A percentile compares a stretch with the other conserved stretches of the same genome.
Evolutionary conservation across 495 filamentous ascomycete genomes (phyloP).

Genomic region (Xylaria bambusicola): DNA sequence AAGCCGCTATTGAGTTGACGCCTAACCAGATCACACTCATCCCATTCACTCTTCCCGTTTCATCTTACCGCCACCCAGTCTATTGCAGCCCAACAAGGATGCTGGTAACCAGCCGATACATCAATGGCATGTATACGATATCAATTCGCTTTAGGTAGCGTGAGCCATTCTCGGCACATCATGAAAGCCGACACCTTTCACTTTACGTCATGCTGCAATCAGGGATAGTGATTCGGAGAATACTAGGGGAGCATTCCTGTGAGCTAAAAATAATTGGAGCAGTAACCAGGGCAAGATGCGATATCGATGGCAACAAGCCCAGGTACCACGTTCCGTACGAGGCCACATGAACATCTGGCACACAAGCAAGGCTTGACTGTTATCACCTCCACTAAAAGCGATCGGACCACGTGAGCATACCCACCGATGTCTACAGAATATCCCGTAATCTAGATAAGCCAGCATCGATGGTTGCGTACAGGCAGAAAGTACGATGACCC

Average conservation of each 20-base stretch:
- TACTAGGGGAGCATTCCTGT: neutral
- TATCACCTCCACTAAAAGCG: neutral
- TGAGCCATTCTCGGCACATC: neutral
- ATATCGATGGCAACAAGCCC: conserved; percentile 11
- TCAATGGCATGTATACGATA: neutral
- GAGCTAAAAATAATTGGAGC: neutral
- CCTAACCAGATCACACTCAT: conserved; percentile 7
- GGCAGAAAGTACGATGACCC: neutral
- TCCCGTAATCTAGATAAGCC: neutral
- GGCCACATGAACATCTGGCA: conserved; percentile 12
- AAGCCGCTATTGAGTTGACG: conserved; percentile 1
- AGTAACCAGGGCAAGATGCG: neutral
- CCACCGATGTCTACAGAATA: neutral
- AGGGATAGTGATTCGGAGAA: neutral
- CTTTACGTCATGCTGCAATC: conserved; percentile 7
- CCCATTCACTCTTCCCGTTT: neutral
- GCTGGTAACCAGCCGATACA: neutral
- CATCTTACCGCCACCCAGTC: conserved; percentile 3
- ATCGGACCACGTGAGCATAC: conserved; percentile 10
- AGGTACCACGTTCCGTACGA: neutral
- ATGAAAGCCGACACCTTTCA: neutral
- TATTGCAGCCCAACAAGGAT: conserved; percentile 15
- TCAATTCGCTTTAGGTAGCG: neutral
- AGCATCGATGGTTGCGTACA: conserved; percentile 3
- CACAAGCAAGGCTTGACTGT: neutral